Percentiles rank a stretch among this genome's conserved stretches.
Conservation (phyloP, 331 rosid species). For the Pyrus hybrid region DNA sequence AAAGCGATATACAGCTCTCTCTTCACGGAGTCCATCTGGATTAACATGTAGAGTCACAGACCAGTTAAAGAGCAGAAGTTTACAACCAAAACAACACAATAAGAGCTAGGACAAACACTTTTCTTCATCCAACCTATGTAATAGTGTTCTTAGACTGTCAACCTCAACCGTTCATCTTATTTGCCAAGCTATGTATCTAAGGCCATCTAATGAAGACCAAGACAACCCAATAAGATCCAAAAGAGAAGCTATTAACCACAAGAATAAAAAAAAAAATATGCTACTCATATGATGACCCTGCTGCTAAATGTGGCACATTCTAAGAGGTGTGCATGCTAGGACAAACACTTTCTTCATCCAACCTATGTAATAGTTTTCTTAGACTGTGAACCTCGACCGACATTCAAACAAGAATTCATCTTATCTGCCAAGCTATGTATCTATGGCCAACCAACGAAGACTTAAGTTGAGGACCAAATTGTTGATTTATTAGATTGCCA, state of each 20-base stretch:
- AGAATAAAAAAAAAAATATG: neutral
- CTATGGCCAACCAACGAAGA: neutral
- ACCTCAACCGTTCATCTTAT: neutral
- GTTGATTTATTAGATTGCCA: too few relatives aligned
- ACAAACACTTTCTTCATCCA: neutral
- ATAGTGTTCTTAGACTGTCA: too few relatives aligned
- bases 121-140: neutral
- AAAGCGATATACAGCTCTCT: constrained; percentile 80
- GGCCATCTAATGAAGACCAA: neutral
- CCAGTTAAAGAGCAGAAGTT: neutral
- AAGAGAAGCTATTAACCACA: neutral
- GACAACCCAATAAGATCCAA: neutral
- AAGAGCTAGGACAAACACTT: neutral
- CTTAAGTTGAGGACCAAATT: neutral
- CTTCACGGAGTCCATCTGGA: constrained; percentile 69
- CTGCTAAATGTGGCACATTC: neutral
- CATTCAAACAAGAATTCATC: neutral
- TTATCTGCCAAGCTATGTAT: neutral
- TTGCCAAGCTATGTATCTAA: too few relatives aligned
- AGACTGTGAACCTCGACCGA: neutral
- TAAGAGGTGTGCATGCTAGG: neutral
- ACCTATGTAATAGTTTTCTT: neutral
- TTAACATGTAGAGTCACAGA: constrained; percentile 11
- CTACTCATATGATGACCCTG: neutral
- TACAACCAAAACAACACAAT: neutral